These are phyloP conservation scores for Ananas comosus DNA, from an alignment of 176 grass and related monocot genomes.

Conservation along the genomic window DNA sequence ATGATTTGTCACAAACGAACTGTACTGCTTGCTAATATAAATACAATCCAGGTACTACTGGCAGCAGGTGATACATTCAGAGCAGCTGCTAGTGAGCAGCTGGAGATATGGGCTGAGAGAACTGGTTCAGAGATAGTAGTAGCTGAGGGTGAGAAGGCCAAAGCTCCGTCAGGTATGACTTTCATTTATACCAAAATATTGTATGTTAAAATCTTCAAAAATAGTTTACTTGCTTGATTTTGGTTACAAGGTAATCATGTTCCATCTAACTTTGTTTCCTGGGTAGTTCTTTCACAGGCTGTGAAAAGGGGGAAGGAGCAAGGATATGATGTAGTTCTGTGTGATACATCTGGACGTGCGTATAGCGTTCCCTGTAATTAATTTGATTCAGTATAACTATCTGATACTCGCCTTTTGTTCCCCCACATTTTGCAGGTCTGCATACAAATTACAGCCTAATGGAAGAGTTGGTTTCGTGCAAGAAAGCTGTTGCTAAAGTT, in stretches of 20 bases:
- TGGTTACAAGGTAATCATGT: not conserved
- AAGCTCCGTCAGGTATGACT: slow-evolving; percentile 56
- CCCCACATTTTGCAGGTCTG: slow-evolving; percentile 42
- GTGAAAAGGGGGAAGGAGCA: slow-evolving; percentile 79
- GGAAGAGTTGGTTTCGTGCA: slow-evolving; percentile 89
- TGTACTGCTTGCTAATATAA: slow-evolving; percentile 1
- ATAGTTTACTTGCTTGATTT: not conserved
- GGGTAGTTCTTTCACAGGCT: slow-evolving; percentile 94
- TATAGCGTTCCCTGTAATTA: slow-evolving; percentile 8
- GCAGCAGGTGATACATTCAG: slow-evolving; percentile 93
- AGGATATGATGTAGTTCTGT: slow-evolving; percentile 77
- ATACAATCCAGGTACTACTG: slow-evolving; percentile 66
- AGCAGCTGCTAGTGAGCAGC: slow-evolving; percentile 90
- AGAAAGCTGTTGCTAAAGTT: slow-evolving; percentile 70
- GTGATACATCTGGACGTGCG: slow-evolving; percentile 98
- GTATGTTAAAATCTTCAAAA: not conserved
- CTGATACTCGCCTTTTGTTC: not conserved
- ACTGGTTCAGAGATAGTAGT: slow-evolving; percentile 80
- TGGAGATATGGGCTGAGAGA: slow-evolving; percentile 95
- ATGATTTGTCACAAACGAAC: not conserved
- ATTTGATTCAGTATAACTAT: not conserved
- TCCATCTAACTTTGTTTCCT: slow-evolving; percentile 53
- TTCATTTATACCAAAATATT: not conserved
- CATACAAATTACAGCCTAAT: slow-evolving; percentile 97
- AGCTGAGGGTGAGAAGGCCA: slow-evolving; percentile 60